phyloP scores from a whole-genome alignment of 805 yeast species.

The Priceomyces medius region DNA sequence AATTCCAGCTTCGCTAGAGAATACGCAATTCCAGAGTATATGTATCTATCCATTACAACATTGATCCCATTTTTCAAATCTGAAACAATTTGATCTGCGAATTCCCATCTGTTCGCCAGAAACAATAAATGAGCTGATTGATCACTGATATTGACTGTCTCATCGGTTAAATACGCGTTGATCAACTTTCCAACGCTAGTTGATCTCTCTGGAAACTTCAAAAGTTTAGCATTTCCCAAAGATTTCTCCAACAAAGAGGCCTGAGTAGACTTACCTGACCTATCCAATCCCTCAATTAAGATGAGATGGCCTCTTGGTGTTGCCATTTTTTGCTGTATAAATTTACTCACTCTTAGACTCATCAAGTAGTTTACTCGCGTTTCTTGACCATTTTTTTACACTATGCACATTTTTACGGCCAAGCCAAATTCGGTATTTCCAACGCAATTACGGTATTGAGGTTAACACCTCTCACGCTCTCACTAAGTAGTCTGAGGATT shows the following conservation, averaged over 20 bases:
- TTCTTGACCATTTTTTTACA: no score
- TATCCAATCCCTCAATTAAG: conserved; percentile 87
- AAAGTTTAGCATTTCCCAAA: conserved; percentile 32
- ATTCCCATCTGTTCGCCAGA: conserved; percentile 95
- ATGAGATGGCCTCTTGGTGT: conserved; percentile 65
- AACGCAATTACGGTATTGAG: no score
- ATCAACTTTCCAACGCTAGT: conserved; percentile 81
- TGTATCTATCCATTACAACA: conserved; percentile 81
- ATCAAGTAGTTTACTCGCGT: background rate
- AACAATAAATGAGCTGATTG: conserved; percentile 84
- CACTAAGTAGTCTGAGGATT: no score
- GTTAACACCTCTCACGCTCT: no score
- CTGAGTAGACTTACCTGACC: conserved; percentile 95
- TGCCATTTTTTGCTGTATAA: background rate
- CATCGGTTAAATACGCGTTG: conserved; percentile 63
- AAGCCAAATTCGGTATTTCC: no score
- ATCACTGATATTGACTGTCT: conserved; percentile 55
- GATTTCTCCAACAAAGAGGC: conserved; percentile 31
- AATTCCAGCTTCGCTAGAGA: conserved; percentile 76
- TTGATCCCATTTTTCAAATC: conserved; percentile 52
- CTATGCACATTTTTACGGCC: no score
- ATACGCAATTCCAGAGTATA: conserved; percentile 91
- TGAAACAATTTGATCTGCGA: conserved; percentile 45
- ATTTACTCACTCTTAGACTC: background rate
- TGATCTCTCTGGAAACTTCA: conserved; percentile 86